phyloP scores from a whole-genome alignment of 176 grass and related monocot species.

The Avena insularis region DNA sequence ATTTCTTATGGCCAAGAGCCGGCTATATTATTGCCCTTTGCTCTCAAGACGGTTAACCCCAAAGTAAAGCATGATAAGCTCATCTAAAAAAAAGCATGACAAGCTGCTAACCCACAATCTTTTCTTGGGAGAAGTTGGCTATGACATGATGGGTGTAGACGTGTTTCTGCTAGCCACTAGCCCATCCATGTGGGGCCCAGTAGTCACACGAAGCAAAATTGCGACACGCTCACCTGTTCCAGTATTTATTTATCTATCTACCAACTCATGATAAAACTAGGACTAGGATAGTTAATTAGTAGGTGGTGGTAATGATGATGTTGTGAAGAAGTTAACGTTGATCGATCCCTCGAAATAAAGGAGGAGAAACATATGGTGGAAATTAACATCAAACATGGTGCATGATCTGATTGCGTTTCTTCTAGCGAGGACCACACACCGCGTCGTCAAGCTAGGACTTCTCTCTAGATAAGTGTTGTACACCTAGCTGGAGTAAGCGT shows the following conservation, averaged over 20 bases:
- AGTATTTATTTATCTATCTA: neutral
- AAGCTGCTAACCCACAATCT: constrained; percentile 1
- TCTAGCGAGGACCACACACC: neutral
- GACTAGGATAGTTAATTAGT: neutral
- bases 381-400: neutral
- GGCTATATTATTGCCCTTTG: neutral
- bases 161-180: constrained; percentile 38
- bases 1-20: neutral
- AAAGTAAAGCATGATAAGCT: constrained; percentile 2
- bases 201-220: constrained; percentile 1
- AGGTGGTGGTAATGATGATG: neutral
- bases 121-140: constrained; percentile 1
- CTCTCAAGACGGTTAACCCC: constrained; percentile 16
- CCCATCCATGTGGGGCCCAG: neutral
- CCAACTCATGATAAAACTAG: neutral
- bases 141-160: constrained; percentile 38
- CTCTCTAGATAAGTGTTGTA: neutral
- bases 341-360: neutral
- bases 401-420: constrained; percentile 31
- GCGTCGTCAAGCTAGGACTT: constrained; percentile 30
- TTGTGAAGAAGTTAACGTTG: neutral
- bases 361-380: neutral
- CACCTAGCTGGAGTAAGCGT: too few relatives aligned
- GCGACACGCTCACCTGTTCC: neutral
- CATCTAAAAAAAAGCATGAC: neutral